These are phyloP conservation scores for Venturia aucupariae DNA, from an alignment of 2,329 filamentous ascomycete genomes.

Conservation along the genomic window DNA sequence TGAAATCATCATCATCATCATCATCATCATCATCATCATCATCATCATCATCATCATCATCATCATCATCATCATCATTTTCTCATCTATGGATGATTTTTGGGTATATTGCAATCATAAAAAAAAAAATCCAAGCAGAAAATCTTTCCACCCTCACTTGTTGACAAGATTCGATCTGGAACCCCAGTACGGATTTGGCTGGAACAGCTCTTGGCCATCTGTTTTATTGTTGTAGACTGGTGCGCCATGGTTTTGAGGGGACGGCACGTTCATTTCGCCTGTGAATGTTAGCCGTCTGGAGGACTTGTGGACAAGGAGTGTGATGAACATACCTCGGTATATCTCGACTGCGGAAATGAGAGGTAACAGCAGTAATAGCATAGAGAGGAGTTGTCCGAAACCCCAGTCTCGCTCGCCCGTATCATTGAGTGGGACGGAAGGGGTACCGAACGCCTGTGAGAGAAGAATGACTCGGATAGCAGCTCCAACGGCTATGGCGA, in stretches of 20 bases:
- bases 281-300: not conserved
- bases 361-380: slow-evolving; percentile 51
- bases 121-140: not conserved
- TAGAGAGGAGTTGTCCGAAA: slow-evolving; percentile 53
- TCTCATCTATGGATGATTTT: not conserved
- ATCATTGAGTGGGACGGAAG: slow-evolving; percentile 43
- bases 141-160: not conserved
- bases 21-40: too few species aligned
- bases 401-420: slow-evolving; percentile 49
- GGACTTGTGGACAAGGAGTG: too few species aligned
- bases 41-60: too few species aligned
- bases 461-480: slow-evolving; percentile 48
- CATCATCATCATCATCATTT: not conserved
- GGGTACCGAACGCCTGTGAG: slow-evolving; percentile 51
- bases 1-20: too few species aligned
- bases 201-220: slow-evolving; percentile 26
- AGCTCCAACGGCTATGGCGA: slow-evolving; percentile 49
- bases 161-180: slow-evolving; percentile 12
- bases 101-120: not conserved
- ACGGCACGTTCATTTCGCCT: slow-evolving; percentile 16
- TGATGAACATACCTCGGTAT: slow-evolving; percentile 38
- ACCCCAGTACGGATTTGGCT: slow-evolving; percentile 39
- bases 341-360: slow-evolving; percentile 53
- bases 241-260: slow-evolving; percentile 27
- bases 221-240: slow-evolving; percentile 30